phyloP scores from a whole-genome alignment of 495 filamentous ascomycete genomes.

The Cryomyces minteri region DNA sequence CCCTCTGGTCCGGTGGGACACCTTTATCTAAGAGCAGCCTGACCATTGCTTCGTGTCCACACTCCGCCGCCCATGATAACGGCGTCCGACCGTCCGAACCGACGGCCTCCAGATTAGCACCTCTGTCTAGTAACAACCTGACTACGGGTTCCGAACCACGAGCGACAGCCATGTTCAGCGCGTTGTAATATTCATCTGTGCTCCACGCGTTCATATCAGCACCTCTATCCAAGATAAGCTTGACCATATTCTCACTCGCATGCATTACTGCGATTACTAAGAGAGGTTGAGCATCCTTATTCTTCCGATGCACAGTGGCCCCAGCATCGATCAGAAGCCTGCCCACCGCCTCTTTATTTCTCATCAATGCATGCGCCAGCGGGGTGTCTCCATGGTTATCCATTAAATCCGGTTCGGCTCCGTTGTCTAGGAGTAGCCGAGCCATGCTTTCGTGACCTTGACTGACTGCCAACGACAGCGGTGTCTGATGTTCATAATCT shows the following conservation, averaged over 20 bases:
- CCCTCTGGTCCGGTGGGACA: too few species aligned
- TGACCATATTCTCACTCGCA: neutral
- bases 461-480: neutral
- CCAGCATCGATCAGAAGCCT: neutral
- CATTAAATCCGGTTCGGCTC: neutral
- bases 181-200: too few species aligned
- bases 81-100: neutral
- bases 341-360: neutral
- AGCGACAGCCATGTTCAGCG: too few species aligned
- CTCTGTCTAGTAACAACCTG: neutral
- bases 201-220: neutral
- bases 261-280: neutral
- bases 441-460: neutral
- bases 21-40: slow-evolving; percentile 6
- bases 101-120: neutral
- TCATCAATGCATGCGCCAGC: neutral
- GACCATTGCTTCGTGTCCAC: slow-evolving; percentile 8
- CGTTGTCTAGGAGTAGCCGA: neutral
- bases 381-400: neutral
- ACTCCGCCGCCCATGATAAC: neutral
- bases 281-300: neutral
- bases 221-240: neutral
- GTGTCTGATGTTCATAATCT: neutral
- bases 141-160: too few species aligned
- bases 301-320: neutral